Evolutionary conservation across 768 basidiomycete species (phyloP), one percentile per base, ranked within the genome.

Genomic region (Agaricus blazei): DNA sequence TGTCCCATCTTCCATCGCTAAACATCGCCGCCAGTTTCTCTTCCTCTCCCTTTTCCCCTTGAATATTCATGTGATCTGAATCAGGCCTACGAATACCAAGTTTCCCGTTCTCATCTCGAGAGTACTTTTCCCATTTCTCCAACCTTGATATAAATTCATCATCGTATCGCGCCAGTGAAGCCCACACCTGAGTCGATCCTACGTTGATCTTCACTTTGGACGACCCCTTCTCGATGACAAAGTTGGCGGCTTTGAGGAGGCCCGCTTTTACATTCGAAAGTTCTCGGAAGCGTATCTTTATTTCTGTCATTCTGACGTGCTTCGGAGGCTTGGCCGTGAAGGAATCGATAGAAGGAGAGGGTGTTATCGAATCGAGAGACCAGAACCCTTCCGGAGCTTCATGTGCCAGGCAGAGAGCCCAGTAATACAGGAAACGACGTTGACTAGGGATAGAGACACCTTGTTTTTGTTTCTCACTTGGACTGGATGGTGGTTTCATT

Each of bases 381-480:
- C 79, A 83, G 49, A 85, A 66, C 76, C 73, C 2, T 67, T 57
- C n/a, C 3, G 85, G 87, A 0, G 75, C 82, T 40, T 79, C 77
- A 46, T 78, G 72, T 3, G 79, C 72, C 14, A 88, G 73, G n/a
- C 85, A 64, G 9, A 83, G 73, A 0, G 84, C 81, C 87, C 87
- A 93, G 64, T 93, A 93, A 60, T 81, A 77, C 4, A 94, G 70
- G 76, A 84, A 92, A 19, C 91, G 82, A 2, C 83, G 78, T 66
- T 93, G 91, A 55, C 85, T 88, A 0, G 90, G 87, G 60, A 93
- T 93, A 58, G 84, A 88, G 42, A 91, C 85, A 9, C 87, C 87
- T 60, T 79, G 83, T 64, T 72, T 67, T 44, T 56, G 58, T 41
- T 61, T 59, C 56, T 70, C 73, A 60, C 68, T 66, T 41, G 61